phyloP scores from a whole-genome alignment of 1,139 yeast species.

The Geotrichum armillariae region DNA sequence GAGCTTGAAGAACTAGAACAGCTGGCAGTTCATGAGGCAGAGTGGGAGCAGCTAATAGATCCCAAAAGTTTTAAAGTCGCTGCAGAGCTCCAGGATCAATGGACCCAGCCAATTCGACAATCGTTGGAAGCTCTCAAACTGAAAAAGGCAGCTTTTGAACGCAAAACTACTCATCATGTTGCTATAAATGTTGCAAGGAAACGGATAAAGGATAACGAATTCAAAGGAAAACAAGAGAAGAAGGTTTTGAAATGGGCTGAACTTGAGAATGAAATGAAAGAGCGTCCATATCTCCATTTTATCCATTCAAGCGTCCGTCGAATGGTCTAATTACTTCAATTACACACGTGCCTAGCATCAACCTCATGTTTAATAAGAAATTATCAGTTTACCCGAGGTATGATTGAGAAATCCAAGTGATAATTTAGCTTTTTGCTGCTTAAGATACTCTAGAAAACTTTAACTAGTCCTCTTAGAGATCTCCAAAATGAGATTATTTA shows the following conservation, averaged over 20 bases:
- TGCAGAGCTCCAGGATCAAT: slow-evolving; percentile 1
- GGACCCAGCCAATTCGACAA: slow-evolving; percentile 12
- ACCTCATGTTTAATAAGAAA: too few relatives aligned
- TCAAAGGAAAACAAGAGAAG: slow-evolving; percentile 6
- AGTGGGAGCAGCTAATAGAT: slow-evolving; percentile 15
- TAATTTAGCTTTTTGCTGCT: too few relatives aligned
- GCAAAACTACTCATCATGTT: slow-evolving; percentile 6
- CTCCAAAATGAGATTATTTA: too few relatives aligned
- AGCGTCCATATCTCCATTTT: background rate
- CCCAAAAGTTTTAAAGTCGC: background rate
- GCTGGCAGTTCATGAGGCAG: slow-evolving; percentile 14
- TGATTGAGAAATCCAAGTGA: too few relatives aligned
- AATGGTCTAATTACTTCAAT: background rate
- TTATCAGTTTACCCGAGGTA: too few relatives aligned
- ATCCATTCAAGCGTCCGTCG: slow-evolving; percentile 10
- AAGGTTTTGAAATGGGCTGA: slow-evolving; percentile 10
- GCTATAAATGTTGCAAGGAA: slow-evolving; percentile 9
- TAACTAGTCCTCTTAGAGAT: too few relatives aligned
- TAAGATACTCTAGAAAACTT: too few relatives aligned
- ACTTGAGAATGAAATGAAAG: background rate
- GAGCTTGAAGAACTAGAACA: slow-evolving; percentile 10
- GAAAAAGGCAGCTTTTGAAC: slow-evolving; percentile 3
- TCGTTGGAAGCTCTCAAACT: background rate
- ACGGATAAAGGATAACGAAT: slow-evolving; percentile 7
- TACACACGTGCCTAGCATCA: too few relatives aligned